Evolutionary conservation across 805 yeast genomes (phyloP).

Genomic region (Saturnispora kantuleensis): DNA sequence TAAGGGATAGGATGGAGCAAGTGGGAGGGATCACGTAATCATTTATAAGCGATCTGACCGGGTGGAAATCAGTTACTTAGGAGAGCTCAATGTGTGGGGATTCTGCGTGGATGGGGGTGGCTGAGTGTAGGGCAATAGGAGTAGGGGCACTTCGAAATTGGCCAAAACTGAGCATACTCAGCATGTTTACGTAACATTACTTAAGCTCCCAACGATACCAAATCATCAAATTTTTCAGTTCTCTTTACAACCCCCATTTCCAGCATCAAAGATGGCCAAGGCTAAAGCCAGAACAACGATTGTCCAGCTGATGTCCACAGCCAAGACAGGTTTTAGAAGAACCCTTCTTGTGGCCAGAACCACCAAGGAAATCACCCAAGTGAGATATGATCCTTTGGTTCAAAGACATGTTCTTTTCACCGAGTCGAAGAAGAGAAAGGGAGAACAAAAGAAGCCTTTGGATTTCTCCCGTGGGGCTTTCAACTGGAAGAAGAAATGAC

Average conservation of each 20-base stretch:
- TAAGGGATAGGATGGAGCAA: not conserved
- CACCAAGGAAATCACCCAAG: conserved; percentile 67
- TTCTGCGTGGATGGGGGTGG: too few relatives aligned
- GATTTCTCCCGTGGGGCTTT: conserved; percentile 38
- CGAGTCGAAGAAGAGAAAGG: conserved; percentile 79
- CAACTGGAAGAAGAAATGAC: conserved; percentile 26
- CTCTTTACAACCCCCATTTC: too few relatives aligned
- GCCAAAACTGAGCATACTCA: too few relatives aligned
- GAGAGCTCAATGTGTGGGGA: too few relatives aligned
- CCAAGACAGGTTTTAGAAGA: conserved; percentile 81
- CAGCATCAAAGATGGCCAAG: conserved; percentile 25
- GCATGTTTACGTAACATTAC: too few relatives aligned
- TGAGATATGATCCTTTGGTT: conserved; percentile 80
- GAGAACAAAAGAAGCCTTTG: conserved; percentile 40
- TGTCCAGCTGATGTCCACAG: conserved; percentile 79
- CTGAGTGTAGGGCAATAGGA: too few relatives aligned
- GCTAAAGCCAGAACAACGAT: conserved; percentile 73
- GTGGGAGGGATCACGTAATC: too few relatives aligned
- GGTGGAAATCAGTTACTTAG: too few relatives aligned
- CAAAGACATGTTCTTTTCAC: conserved; percentile 86
- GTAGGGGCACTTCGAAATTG: too few relatives aligned
- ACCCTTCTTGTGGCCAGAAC: conserved; percentile 75
- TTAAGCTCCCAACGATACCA: too few relatives aligned
- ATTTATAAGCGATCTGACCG: too few relatives aligned
- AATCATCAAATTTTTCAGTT: too few relatives aligned